Percentiles rank a stretch among this genome's conserved stretches.
Conservation (phyloP, 768 basidiomycete genomes). For the Rossbeevera mucosa region DNA sequence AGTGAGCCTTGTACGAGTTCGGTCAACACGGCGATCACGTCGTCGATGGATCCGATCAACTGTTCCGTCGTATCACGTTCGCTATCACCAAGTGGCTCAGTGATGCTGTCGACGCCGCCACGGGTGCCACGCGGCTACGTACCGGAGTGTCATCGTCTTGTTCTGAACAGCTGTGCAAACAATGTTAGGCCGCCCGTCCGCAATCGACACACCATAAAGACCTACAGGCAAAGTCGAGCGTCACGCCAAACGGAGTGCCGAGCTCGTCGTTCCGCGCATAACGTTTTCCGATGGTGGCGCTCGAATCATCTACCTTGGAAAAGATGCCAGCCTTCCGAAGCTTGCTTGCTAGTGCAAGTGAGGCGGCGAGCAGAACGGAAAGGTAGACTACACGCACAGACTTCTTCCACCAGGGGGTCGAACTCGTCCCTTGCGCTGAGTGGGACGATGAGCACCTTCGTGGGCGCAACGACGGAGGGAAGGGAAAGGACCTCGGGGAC, state of each 20-base stretch:
- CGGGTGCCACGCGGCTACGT: slow-evolving; percentile 27
- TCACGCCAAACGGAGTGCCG: slow-evolving; percentile 95
- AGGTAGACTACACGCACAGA: slow-evolving; percentile 62
- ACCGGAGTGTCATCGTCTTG: slow-evolving; percentile 91
- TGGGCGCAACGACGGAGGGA: slow-evolving; percentile 86
- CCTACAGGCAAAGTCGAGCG: slow-evolving; percentile 88
- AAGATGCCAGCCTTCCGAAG: slow-evolving; percentile 86
- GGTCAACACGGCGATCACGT: slow-evolving; percentile 76
- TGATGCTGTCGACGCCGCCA: neutral
- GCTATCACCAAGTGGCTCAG: slow-evolving; percentile 36
- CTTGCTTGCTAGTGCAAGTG: slow-evolving; percentile 60
- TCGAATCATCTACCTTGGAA: slow-evolving; percentile 93
- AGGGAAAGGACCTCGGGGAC: slow-evolving; percentile 75
- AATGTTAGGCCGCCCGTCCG: neutral
- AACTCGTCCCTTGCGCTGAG: slow-evolving; percentile 84
- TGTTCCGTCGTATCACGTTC: slow-evolving; percentile 95
- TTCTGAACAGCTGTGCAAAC: slow-evolving; percentile 71
- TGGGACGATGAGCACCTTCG: slow-evolving; percentile 95
- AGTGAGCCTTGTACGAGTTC: slow-evolving; percentile 73
- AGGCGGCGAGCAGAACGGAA: no score
- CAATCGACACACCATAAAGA: neutral
- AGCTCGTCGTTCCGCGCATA: slow-evolving; percentile 98
- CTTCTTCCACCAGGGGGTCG: slow-evolving; percentile 75
- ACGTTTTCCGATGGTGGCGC: slow-evolving; percentile 91
- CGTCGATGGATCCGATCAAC: slow-evolving; percentile 84